These are phyloP conservation scores for Umbelopsis sp. DNA, from an alignment of 192 early-diverging fungal genomes.

Conservation along the genomic window DNA sequence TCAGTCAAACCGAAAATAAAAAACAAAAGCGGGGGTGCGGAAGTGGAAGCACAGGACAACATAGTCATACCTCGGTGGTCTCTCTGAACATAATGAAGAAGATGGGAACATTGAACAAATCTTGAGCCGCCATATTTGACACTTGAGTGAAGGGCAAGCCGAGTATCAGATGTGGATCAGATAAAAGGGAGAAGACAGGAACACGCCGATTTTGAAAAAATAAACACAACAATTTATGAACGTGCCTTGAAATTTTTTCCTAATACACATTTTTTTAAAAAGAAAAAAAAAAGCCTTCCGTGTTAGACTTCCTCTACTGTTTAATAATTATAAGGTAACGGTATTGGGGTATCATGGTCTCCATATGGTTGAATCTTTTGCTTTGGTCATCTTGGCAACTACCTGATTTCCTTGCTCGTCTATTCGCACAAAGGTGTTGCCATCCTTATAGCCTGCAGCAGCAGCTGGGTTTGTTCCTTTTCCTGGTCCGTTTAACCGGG, in stretches of 20 bases:
- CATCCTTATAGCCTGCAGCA: constrained; percentile 30
- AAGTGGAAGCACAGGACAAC: neutral
- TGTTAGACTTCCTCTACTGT: neutral
- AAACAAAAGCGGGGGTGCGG: too few species aligned
- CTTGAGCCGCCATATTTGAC: constrained; percentile 28
- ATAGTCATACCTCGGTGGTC: constrained; percentile 44
- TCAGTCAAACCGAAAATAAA: too few species aligned
- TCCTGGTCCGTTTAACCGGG: constrained; percentile 17
- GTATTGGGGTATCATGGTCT: constrained; percentile 11
- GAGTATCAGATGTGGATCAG: constrained; percentile 24
- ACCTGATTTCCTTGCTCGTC: constrained; percentile 37
- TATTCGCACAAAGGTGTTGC: constrained; percentile 35
- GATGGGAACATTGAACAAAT: constrained; percentile 67
- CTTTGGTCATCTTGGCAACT: constrained; percentile 38
- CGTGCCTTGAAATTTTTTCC: neutral
- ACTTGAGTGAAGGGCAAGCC: constrained; percentile 14
- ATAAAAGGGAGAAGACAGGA: neutral
- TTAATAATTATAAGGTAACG: neutral
- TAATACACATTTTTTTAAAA: too few species aligned
- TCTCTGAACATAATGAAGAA: constrained; percentile 84
- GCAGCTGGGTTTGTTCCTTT: neutral
- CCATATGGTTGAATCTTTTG: constrained; percentile 22
- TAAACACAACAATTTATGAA: too few species aligned
- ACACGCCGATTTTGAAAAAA: neutral
- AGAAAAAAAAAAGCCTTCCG: too few species aligned